phyloP scores from a whole-genome alignment of 768 basidiomycete genomes.

The Lentinus tigrinus region DNA sequence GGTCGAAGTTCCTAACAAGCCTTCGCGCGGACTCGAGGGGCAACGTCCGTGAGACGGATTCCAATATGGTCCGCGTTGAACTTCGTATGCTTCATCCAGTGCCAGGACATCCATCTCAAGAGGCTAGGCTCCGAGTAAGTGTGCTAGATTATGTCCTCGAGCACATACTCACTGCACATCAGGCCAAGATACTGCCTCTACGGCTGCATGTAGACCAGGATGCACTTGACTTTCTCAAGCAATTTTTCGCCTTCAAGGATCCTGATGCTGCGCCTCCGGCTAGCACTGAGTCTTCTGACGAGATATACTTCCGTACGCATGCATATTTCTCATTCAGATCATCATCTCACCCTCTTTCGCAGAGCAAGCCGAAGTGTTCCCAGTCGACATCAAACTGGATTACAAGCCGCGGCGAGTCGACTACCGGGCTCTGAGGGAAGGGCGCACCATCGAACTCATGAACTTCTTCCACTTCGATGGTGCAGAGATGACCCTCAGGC shows the following conservation, averaged over 20 bases:
- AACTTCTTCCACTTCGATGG: conserved; percentile 99
- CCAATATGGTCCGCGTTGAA: conserved; percentile 91
- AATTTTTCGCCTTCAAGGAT: conserved; percentile 89
- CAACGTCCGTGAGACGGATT: conserved; percentile 86
- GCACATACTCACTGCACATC: background rate
- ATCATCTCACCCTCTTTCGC: conserved; percentile 1
- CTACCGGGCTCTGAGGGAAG: conserved; percentile 85
- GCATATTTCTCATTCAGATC: background rate
- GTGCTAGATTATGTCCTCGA: background rate
- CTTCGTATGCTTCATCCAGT: conserved; percentile 73
- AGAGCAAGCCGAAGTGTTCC: conserved; percentile 95
- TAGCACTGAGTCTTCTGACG: conserved; percentile 40
- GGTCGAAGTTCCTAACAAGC: conserved; percentile 94
- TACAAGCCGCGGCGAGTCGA: conserved; percentile 98
- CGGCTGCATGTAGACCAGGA: conserved; percentile 97
- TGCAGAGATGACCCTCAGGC: conserved; percentile 95
- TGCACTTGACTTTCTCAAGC: conserved; percentile 96
- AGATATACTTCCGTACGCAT: conserved; percentile 71
- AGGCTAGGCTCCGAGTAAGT: conserved; percentile 75
- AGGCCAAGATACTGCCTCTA: conserved; percentile 91
- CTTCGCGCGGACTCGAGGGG: conserved; percentile 83
- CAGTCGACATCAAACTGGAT: conserved; percentile 92
- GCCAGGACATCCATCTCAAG: conserved; percentile 63
- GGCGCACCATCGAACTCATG: conserved; percentile 95
- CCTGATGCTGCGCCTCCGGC: conserved; percentile 41